Percentiles rank a stretch among this genome's conserved stretches.
Evolutionary conservation across 129 eudicot genomes (phyloP).

Genomic region (Heracleum sosnowskyi): DNA sequence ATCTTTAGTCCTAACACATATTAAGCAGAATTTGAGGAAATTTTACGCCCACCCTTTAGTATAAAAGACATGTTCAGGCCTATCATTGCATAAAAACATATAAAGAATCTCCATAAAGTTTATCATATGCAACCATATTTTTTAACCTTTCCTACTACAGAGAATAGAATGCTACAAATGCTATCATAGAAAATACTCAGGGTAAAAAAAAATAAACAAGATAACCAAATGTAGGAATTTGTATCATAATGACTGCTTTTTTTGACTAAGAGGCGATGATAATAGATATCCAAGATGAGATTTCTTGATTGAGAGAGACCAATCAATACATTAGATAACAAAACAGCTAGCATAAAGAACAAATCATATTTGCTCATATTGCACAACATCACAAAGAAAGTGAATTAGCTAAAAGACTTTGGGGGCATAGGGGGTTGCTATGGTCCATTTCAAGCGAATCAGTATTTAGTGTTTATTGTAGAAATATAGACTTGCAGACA

Average conservation of each 20-base stretch:
- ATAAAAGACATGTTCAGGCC: background rate
- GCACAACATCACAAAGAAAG: background rate
- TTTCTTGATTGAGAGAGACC: background rate
- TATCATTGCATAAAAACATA: background rate
- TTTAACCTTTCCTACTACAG: background rate
- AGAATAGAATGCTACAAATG: background rate
- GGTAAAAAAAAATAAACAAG: background rate
- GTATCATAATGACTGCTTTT: background rate
- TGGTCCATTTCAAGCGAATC: no score
- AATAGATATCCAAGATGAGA: background rate
- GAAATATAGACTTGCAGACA: no score
- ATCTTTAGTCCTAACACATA: background rate
- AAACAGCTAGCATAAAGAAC: background rate
- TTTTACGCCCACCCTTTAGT: background rate
- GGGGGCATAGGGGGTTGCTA: no score
- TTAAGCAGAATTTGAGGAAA: background rate
- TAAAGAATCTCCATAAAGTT: background rate
- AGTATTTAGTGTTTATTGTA: no score
- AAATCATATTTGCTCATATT: background rate
- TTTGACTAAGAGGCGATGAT: background rate
- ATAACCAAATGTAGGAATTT: background rate
- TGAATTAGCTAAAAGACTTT: no score
- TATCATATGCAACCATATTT: background rate
- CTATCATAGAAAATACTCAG: background rate
- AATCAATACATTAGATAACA: background rate